Evolutionary conservation across 352 stramenopile species (phyloP).

Genomic region (Bremia lactucae): DNA sequence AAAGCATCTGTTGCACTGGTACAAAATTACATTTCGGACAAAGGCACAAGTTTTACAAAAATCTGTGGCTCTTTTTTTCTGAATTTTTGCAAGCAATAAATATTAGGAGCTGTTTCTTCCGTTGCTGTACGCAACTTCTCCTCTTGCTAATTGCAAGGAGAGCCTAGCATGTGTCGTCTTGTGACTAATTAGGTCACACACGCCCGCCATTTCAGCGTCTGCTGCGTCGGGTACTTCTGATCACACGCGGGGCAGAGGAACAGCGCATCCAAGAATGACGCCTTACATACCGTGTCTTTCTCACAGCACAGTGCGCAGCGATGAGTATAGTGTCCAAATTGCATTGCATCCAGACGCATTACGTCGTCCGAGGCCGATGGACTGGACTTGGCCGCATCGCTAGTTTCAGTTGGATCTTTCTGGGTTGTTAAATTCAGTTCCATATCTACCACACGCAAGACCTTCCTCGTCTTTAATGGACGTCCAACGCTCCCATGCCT

Average conservation of each 20-base stretch:
- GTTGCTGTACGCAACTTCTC: not conserved
- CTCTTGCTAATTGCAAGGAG: too few relatives aligned
- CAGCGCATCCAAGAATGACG: slow-evolving; percentile 36
- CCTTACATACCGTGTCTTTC: slow-evolving; percentile 24
- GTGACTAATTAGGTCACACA: slow-evolving; percentile 59
- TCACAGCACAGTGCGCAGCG: slow-evolving; percentile 57
- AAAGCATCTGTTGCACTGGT: slow-evolving; percentile 12
- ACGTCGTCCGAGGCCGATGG: slow-evolving; percentile 43
- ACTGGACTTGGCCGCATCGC: slow-evolving; percentile 16
- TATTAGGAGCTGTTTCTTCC: not conserved
- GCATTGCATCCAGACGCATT: slow-evolving; percentile 21
- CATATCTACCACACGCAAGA: not conserved
- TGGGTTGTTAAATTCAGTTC: slow-evolving; percentile 5
- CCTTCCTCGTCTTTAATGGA: slow-evolving; percentile 19
- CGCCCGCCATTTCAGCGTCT: slow-evolving; percentile 43
- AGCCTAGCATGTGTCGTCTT: too few relatives aligned
- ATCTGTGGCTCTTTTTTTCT: too few relatives aligned
- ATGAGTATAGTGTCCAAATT: slow-evolving; percentile 22
- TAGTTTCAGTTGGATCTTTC: slow-evolving; percentile 1
- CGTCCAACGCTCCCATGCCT: slow-evolving; percentile 14
- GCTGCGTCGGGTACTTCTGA: slow-evolving; percentile 54
- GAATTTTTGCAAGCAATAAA: too few relatives aligned
- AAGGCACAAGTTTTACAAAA: too few relatives aligned
- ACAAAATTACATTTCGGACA: slow-evolving; percentile 20
- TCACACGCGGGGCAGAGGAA: slow-evolving; percentile 71